phyloP scores from a whole-genome alignment of 768 basidiomycete species.

The Termitomyces sp. region DNA sequence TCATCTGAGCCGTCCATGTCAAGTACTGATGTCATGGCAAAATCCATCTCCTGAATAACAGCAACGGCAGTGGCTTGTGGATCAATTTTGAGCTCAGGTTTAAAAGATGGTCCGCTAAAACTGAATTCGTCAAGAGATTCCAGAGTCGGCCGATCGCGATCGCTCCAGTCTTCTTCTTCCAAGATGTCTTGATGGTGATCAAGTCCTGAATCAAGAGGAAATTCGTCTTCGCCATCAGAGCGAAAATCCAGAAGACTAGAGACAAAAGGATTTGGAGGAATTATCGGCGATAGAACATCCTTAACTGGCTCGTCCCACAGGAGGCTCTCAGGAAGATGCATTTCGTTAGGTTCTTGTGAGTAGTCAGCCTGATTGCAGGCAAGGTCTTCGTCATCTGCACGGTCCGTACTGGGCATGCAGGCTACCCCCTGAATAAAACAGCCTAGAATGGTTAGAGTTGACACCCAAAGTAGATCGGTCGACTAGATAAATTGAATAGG shows the following conservation, averaged over 20 bases:
- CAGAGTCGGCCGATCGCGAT: constrained; percentile 7
- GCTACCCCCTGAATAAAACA: constrained; percentile 11
- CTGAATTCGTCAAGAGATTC: constrained; percentile 2
- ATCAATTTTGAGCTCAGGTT: not conserved
- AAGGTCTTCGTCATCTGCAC: constrained; percentile 16
- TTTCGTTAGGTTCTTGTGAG: not conserved
- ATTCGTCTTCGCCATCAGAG: constrained; percentile 6
- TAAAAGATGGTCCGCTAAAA: not conserved
- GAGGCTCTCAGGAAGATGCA: constrained; percentile 4
- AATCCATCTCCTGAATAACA: not conserved
- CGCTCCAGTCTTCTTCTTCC: constrained; percentile 1
- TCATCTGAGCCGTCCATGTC: constrained; percentile 11
- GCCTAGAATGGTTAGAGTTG: constrained; percentile 7
- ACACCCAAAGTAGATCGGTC: constrained; percentile 23
- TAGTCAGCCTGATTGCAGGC: constrained; percentile 9
- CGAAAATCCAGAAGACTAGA: not conserved
- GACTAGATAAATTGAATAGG: not conserved
- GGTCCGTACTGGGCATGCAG: constrained; percentile 7
- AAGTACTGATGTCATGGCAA: constrained; percentile 4
- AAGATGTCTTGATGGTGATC: constrained; percentile 7
- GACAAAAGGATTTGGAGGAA: not conserved
- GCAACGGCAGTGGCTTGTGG: not conserved
- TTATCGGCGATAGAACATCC: not conserved
- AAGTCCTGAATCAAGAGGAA: constrained; percentile 2
- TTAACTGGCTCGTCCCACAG: constrained; percentile 12